These are phyloP conservation scores for Handroanthus guayacan DNA, from an alignment of 257 asterid species.

Conservation along the genomic window DNA sequence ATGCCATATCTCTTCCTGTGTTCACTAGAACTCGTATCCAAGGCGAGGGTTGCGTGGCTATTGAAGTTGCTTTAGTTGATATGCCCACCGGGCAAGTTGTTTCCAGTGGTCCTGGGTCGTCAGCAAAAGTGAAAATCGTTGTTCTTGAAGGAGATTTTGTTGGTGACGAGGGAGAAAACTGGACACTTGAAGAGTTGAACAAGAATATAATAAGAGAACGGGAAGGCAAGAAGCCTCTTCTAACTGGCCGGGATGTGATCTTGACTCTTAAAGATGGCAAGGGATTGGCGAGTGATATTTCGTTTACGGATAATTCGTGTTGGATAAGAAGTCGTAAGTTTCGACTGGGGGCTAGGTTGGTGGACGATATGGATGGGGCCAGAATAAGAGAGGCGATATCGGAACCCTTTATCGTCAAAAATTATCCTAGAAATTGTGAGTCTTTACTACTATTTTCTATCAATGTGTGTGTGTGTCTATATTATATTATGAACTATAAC, in stretches of 20 bases:
- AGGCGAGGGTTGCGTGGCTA: slow-evolving; percentile 56
- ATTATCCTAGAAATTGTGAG: slow-evolving; percentile 85
- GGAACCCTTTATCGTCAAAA: slow-evolving; percentile 73
- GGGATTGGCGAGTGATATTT: slow-evolving; percentile 56
- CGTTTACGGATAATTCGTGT: slow-evolving; percentile 79
- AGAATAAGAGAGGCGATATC: slow-evolving; percentile 60
- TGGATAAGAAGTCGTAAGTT: slow-evolving; percentile 88
- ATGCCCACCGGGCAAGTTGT: slow-evolving; percentile 52
- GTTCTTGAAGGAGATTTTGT: slow-evolving; percentile 85
- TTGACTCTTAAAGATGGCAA: slow-evolving; percentile 61
- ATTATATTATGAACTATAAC: too few species aligned
- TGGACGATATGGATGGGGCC: slow-evolving; percentile 53
- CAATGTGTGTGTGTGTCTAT: background rate
- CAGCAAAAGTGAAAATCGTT: slow-evolving; percentile 66
- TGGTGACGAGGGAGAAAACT: slow-evolving; percentile 57
- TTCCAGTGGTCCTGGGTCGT: slow-evolving; percentile 54
- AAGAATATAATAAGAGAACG: slow-evolving; percentile 68
- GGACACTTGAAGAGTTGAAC: slow-evolving; percentile 69
- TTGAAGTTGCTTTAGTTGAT: slow-evolving; percentile 65
- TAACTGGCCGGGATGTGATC: slow-evolving; percentile 59
- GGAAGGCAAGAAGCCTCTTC: slow-evolving; percentile 71
- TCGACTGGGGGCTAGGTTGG: slow-evolving; percentile 68
- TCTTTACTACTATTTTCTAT: slow-evolving; percentile 7
- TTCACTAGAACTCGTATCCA: slow-evolving; percentile 78
- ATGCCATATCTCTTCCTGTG: slow-evolving; percentile 65